A percentile compares a stretch with the other conserved stretches of the same genome.
Evolutionary conservation across 148 eudicot species (phyloP).

Genomic region (Beta vulgaris): DNA sequence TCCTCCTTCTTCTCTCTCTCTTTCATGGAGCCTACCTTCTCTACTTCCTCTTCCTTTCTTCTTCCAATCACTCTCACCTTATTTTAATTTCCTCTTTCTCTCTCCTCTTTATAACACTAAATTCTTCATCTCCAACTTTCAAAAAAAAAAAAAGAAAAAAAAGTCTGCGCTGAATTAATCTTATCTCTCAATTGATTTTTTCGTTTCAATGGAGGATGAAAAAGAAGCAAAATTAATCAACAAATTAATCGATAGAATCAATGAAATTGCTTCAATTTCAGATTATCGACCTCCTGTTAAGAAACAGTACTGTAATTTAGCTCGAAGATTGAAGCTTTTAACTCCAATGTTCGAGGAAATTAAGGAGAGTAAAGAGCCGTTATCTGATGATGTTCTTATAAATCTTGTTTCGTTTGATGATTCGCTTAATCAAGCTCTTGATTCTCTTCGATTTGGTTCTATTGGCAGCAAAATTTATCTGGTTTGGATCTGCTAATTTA

Average conservation of each 20-base stretch:
- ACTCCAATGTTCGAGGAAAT: slow-evolving; percentile 92
- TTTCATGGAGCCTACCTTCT: slow-evolving; percentile 34
- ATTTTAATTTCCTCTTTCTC: not conserved
- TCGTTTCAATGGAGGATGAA: slow-evolving; percentile 47
- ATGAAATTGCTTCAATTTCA: slow-evolving; percentile 54
- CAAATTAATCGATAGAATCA: slow-evolving; percentile 47
- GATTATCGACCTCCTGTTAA: slow-evolving; percentile 58
- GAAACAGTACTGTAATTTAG: slow-evolving; percentile 70
- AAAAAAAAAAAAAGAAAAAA: not conserved
- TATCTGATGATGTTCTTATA: slow-evolving; percentile 37
- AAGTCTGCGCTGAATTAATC: not conserved
- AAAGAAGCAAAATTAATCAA: slow-evolving; percentile 35
- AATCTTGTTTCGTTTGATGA: slow-evolving; percentile 23
- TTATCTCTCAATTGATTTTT: not conserved
- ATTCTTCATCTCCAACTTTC: not conserved
- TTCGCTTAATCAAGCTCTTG: slow-evolving; percentile 50
- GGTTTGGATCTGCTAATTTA: slow-evolving; percentile 37
- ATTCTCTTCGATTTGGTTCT: slow-evolving; percentile 62
- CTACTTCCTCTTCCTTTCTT: slow-evolving; percentile 15
- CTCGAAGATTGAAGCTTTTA: slow-evolving; percentile 72
- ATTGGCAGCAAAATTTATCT: slow-evolving; percentile 81
- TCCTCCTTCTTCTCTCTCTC: slow-evolving; percentile 9
- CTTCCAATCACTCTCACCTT: slow-evolving; percentile 6
- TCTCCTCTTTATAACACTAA: not conserved
- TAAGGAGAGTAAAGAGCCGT: slow-evolving; percentile 44